Evolutionary conservation across 306 rosid genomes (phyloP), one percentile per base, ranked within the genome.

Genomic region (Delonix regia): DNA sequence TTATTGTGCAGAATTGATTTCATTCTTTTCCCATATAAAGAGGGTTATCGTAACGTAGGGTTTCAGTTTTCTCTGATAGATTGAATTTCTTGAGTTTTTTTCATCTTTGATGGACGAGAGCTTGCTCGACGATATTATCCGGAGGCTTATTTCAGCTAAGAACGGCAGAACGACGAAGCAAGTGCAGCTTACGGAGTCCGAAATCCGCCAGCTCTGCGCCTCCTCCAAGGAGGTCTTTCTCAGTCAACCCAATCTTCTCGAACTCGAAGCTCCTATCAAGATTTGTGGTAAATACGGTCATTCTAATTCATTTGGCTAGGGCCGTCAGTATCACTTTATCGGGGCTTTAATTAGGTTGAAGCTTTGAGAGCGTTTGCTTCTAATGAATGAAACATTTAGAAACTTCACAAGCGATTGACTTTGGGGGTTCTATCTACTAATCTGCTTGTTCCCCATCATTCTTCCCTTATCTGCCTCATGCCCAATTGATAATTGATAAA

Each of bases 111-210:
- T 66, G 71, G 71, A 66, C 52, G 71, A 66, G 4, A 66, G 22
- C 71, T 12, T 66, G 33, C 71, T 66, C 5, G 71, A 66, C 71
- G 71, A 66, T 66, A 41, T 66, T 66, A 66, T 66, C 16, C 71
- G 71, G 52, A 39, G 71, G 49, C 71, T 66, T 22, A 22, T 66
- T 19, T 21, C 71, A 45, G 71, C 71, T 21, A 66, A 66, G 71
- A 66, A 66, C 52, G 71, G 71, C 51, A 66, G 71, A 66, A 66
- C 71, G 33, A 66, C 71, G 33, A 66, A 66, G 52, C 71, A 66
- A 52, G 71, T 66, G 7, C 71, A 66, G 34, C 71, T 66, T 41
- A 66, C 71, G 34, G 71, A 66, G 34, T 10, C 51, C 6, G 71
- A 66, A 66, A 66, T 66, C 52, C 71, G 71, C 51, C 71, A 66